Evolutionary conservation across 2,329 filamentous ascomycete species (phyloP), one percentile per base, ranked within the genome.

Genomic region (Lachnellula willkommii): DNA sequence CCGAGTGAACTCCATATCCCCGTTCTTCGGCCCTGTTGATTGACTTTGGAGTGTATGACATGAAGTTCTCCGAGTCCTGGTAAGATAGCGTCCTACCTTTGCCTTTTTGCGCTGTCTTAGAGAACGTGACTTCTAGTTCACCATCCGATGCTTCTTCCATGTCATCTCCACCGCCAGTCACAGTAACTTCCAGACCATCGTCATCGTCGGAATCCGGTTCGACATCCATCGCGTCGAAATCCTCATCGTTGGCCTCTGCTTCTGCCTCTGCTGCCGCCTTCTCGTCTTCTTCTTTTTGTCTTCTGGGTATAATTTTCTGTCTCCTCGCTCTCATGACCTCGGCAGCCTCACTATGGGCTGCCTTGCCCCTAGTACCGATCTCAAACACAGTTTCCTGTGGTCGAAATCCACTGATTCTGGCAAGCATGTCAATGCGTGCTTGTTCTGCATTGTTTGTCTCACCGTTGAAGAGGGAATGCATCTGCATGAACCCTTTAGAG

Each of bases 301-400:
- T 68, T 69, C 75, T 83, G 47, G 78, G 85, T 53, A 79, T 86
- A 57, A 87, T 90, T 70, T 80, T 86, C 69, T 82, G 82, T 66
- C 87, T 81, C 68, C 88, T 80, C 48, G 84, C 80, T 65, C 84
- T 85, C 83, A 94, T 90, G 35, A 93, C 77, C 59, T 90, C 87
- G 2, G 86, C 87, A 6, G 88, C 86, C 68, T 87, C 84, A 49
- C 74, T 78, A 39, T 77, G 77, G 2, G 77, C 78, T 2, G 73
- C 78, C 62, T 88, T 87, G 40, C 85, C 87, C 58, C 85, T 82
- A 63, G 87, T 84, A 6, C 89, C 88, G 60, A 96, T 86, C 72
- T 99, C 94, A 65, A 99, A 99, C n/a, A 99, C 90, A 0, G 93
- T 97, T 72, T 99, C 94, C 45, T 86, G 79, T 0, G 95, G 94